Evolutionary conservation across 805 yeast genomes (phyloP).

Genomic region (Yarrowia sp.): DNA sequence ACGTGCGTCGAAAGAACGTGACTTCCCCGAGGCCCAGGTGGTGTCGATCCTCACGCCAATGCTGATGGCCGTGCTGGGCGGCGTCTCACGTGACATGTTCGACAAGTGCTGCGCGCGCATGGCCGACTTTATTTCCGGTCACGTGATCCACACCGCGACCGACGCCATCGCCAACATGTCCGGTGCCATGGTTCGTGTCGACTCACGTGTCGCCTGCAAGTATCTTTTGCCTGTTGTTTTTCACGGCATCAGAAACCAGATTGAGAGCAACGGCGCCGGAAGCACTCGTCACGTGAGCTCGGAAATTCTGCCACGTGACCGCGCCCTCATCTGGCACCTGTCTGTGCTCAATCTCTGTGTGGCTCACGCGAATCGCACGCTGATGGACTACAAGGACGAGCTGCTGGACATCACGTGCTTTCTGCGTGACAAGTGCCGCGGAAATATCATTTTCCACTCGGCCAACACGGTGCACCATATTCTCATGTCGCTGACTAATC

Average conservation of each 20-base stretch:
- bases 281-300: slow-evolving; percentile 64
- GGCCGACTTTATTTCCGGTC: slow-evolving; percentile 62
- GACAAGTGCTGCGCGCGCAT: slow-evolving; percentile 46
- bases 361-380: slow-evolving; percentile 66
- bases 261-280: slow-evolving; percentile 83
- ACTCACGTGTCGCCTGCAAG: slow-evolving; percentile 58
- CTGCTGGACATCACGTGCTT: slow-evolving; percentile 57
- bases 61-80: slow-evolving; percentile 50
- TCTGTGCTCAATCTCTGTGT: slow-evolving; percentile 72
- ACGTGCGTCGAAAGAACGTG: slow-evolving; percentile 52
- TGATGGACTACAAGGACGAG: slow-evolving; percentile 56
- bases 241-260: slow-evolving; percentile 66
- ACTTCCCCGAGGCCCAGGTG: slow-evolving; percentile 57
- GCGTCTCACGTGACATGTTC: slow-evolving; percentile 48
- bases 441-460: slow-evolving; percentile 68
- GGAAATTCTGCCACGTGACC: slow-evolving; percentile 79
- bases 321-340: slow-evolving; percentile 72
- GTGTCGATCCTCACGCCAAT: slow-evolving; percentile 51
- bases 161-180: slow-evolving; percentile 74
- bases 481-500: slow-evolving; percentile 66
- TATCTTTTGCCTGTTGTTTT: slow-evolving; percentile 56
- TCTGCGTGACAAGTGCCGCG: slow-evolving; percentile 58
- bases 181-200: slow-evolving; percentile 72
- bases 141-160: slow-evolving; percentile 63
- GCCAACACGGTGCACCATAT: slow-evolving; percentile 72